Evolutionary conservation across 768 basidiomycete species (phyloP), one percentile per base, ranked within the genome.

Genomic region (Russula ochroleuca): DNA sequence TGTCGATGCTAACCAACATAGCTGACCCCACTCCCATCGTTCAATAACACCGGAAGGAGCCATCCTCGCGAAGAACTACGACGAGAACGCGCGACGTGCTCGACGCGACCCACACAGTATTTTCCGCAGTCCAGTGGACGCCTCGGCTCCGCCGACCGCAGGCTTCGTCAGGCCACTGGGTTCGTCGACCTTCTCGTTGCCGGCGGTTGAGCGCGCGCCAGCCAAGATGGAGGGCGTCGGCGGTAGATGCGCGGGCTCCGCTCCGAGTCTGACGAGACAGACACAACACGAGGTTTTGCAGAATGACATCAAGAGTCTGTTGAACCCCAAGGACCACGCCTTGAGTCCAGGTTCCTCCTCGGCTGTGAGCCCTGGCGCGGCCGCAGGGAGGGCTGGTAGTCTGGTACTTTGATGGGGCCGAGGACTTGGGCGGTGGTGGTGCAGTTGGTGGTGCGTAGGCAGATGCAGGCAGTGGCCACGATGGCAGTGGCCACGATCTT

Each of bases 121-220:
- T 2, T 96, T 97, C 83, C 82, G 90, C 60, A 89, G 89, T 62
- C 87, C 87, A 0, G 76, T 81, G 51, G 88, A 90, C 59, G 76
- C 80, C 0, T 76, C 80, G 5, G 73, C 82, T 4, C 77, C 80
- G 0, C 76, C 80, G 2, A 71, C 82, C 1, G 82, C 86, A 1
- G 92, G 95, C 31, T 85, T 97, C 53, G 96, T 99, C 13, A 96
- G 96, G 1, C 96, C 96, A 0, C 83, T 99, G 75, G 90, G 90
- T 59, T 90, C 87, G 72, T 89, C 87, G 68, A 90, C 86, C 63
- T 87, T 95, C 76, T 89, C 76, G n/a, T n/a, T n/a, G n/a, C n/a
- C n/a, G n/a, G n/a, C n/a, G n/a, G n/a, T n/a, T n/a, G n/a, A n/a
- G n/a, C n/a, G n/a, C n/a, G n/a, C n/a, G n/a, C n/a, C n/a, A n/a